phyloP scores from a whole-genome alignment of 768 basidiomycete genomes.

The Podaxis carcinomalis region DNA sequence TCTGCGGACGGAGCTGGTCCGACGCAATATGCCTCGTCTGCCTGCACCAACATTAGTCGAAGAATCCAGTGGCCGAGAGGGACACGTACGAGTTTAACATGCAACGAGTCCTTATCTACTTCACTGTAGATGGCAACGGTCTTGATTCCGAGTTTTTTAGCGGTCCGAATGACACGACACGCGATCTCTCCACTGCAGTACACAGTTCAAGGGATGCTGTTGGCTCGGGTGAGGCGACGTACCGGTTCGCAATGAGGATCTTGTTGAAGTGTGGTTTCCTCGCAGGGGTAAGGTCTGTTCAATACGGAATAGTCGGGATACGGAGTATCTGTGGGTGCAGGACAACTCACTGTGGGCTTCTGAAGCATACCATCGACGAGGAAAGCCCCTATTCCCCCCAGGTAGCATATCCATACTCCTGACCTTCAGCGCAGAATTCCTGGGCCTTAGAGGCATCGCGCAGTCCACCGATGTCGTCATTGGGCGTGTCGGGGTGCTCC shows the following conservation, averaged over 20 bases:
- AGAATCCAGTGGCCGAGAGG: background rate
- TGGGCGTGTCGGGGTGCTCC: conserved; percentile 14
- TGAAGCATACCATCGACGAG: conserved; percentile 21
- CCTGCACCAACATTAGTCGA: conserved; percentile 27
- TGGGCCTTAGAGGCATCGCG: background rate
- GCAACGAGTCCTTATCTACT: conserved; percentile 74
- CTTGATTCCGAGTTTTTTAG: conserved; percentile 81
- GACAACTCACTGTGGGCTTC: conserved; percentile 24
- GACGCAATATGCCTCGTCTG: conserved; percentile 89
- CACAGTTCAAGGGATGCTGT: background rate
- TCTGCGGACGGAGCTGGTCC: conserved; percentile 87
- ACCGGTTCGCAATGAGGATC: conserved; percentile 91
- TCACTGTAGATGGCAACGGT: conserved; percentile 93
- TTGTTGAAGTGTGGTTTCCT: conserved; percentile 72
- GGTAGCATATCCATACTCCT: background rate
- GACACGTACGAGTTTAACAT: conserved; percentile 67
- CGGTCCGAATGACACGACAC: conserved; percentile 90
- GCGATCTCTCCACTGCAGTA: conserved; percentile 84
- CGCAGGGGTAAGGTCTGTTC: background rate
- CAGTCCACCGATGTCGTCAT: conserved; percentile 4
- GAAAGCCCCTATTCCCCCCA: background rate
- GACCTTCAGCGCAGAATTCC: background rate
- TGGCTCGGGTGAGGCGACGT: conserved; percentile 8
- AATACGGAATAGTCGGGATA: background rate
- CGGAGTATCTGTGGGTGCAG: background rate